Conservation (phyloP, 192 early-diverging fungal genomes). For the Umbelopsis vinacea region DNA sequence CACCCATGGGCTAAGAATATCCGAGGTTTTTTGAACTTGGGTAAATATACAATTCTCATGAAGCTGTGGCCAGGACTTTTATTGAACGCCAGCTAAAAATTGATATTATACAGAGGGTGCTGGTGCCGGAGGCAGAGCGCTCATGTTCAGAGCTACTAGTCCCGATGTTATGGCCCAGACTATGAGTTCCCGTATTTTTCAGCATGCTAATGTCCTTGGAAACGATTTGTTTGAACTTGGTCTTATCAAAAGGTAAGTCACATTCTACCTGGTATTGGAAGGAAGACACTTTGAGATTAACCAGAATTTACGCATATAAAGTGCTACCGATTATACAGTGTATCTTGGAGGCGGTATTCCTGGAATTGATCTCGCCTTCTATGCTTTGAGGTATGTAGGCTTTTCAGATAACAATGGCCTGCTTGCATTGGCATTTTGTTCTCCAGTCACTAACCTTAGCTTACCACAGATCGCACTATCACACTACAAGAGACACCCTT, state of each 20-base stretch:
- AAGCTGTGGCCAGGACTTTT: background rate
- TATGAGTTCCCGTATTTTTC: conserved; percentile 53
- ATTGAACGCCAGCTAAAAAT: background rate
- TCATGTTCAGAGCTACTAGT: conserved; percentile 61
- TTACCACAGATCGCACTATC: conserved; percentile 64
- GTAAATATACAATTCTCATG: conserved; percentile 25
- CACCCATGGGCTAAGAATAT: conserved; percentile 68
- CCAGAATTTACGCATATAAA: conserved; percentile 5
- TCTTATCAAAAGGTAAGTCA: conserved; percentile 53
- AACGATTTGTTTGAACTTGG: conserved; percentile 65
- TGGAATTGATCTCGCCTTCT: conserved; percentile 72
- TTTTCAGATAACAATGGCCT: too few relatives aligned
- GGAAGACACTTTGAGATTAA: too few relatives aligned
- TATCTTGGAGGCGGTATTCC: conserved; percentile 63
- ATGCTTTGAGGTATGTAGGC: conserved; percentile 24
- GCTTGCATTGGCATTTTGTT: background rate
- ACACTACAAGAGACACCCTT: conserved; percentile 61
- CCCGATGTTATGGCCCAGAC: conserved; percentile 36
- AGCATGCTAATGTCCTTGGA: conserved; percentile 66
- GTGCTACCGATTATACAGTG: conserved; percentile 69
- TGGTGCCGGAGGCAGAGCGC: conserved; percentile 70
- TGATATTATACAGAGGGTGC: conserved; percentile 58
- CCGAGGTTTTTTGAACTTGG: conserved; percentile 69
- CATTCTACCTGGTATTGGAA: too few relatives aligned
- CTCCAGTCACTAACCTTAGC: background rate